A percentile compares a stretch with the other conserved stretches of the same genome.
These are phyloP conservation scores for Monosporascus sp. DNA, from an alignment of 2,329 filamentous ascomycete genomes.

Conservation along the genomic window DNA sequence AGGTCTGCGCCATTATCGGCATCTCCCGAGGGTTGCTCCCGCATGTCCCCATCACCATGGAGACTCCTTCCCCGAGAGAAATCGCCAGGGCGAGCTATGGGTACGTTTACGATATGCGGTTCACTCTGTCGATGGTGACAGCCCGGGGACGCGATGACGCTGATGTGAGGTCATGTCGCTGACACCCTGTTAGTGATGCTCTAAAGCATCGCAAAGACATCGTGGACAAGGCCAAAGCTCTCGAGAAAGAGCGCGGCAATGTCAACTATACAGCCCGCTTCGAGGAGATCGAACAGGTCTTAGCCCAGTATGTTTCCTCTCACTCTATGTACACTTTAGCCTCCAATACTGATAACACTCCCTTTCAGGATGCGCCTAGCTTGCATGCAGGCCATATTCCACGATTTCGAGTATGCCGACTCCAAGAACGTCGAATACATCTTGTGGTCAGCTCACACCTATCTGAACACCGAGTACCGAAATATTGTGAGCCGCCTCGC, in stretches of 20 bases:
- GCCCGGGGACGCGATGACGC: no score
- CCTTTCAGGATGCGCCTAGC: slow-evolving; percentile 58
- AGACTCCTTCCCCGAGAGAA: slow-evolving; percentile 18
- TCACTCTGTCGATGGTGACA: background rate
- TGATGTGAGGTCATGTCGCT: slow-evolving; percentile 2
- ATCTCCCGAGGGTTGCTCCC: background rate
- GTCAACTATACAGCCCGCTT: slow-evolving; percentile 24
- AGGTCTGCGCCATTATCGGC: background rate
- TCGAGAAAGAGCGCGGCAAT: slow-evolving; percentile 23
- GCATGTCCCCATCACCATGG: slow-evolving; percentile 13
- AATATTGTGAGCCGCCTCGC: slow-evolving; percentile 56
- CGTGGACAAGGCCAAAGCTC: slow-evolving; percentile 12
- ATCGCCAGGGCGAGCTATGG: slow-evolving; percentile 20
- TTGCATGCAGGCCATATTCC: slow-evolving; percentile 67
- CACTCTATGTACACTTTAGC: background rate
- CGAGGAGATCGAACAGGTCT: slow-evolving; percentile 23
- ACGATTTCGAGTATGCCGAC: slow-evolving; percentile 62
- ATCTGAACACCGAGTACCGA: slow-evolving; percentile 74
- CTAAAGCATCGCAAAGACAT: slow-evolving; percentile 24
- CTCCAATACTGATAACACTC: slow-evolving; percentile 4
- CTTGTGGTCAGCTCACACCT: slow-evolving; percentile 75
- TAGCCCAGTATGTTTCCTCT: slow-evolving; percentile 24
- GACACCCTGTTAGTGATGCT: slow-evolving; percentile 16
- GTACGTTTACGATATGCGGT: slow-evolving; percentile 15
- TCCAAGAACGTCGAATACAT: slow-evolving; percentile 59